Evolutionary conservation across 306 rosid genomes (phyloP), one percentile per base, ranked within the genome.

Genomic region (Fragaria ananassa): DNA sequence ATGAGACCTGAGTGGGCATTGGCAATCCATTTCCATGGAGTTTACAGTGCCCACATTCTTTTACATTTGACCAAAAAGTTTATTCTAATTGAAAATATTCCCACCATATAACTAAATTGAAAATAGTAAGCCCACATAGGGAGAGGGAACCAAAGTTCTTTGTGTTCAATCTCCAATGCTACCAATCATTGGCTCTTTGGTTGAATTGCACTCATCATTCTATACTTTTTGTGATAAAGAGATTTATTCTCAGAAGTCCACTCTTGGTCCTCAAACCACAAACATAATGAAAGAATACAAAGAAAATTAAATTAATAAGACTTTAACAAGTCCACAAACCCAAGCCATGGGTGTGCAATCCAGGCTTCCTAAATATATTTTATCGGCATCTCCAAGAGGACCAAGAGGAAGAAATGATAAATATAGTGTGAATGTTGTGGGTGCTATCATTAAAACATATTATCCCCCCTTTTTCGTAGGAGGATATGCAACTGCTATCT

Each of bases 151-250:
- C 9, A 27, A 60, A 11, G 17, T 60, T 60, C 5, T 60, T 10
- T 60, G 13, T 34, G 64, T 72, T 60, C 67, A 35, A 71, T 19
- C 74, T 70, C 62, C 62, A 50, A 47, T 6, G 62, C 29, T 17
- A 70, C 19, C 25, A 70, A 70, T 70, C 61, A 49, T 18, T 17
- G 25, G 25, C 39, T 31, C 17, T 19, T 12, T 41, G 46, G 74
- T 47, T 27, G 18, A 46, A 46, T 69, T 47, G 10, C 44, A 70
- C n/a, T 31, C 44, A 31, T 35, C 60, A 51, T 49, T 71, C 46
- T 2, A 51, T 31, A 51, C 62, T 6, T 31, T 19, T 10, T 31
- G 29, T 14, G 12, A 29, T 17, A 49, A 53, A 53, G 25, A 11
- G 8, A 60, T 13, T 8, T 37, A n/a, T 53, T 60, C 19, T 35